phyloP scores from a whole-genome alignment of 2,329 filamentous ascomycete species.

The Hymenoscyphus infarciens region DNA sequence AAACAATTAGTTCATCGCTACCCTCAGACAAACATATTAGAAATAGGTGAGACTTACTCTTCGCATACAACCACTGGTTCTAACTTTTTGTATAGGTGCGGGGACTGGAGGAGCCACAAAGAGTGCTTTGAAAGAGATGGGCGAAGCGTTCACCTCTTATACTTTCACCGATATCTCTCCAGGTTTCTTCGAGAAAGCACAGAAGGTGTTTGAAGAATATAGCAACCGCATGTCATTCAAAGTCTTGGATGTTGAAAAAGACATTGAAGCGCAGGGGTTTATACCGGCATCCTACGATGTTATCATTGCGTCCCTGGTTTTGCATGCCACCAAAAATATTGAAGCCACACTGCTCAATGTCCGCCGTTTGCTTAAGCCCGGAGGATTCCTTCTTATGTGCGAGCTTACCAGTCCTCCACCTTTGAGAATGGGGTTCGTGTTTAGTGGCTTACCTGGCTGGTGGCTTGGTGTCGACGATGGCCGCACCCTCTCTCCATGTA shows the following conservation, averaged over 20 bases:
- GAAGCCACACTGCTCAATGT: slow-evolving; percentile 28
- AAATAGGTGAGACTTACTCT: neutral
- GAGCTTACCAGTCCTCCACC: slow-evolving; percentile 28
- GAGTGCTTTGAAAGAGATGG: slow-evolving; percentile 35
- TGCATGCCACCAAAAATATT: slow-evolving; percentile 26
- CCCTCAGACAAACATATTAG: slow-evolving; percentile 21
- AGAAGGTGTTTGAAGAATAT: slow-evolving; percentile 30
- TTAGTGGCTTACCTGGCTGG: slow-evolving; percentile 35
- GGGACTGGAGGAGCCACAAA: slow-evolving; percentile 40
- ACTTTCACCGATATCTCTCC: slow-evolving; percentile 45
- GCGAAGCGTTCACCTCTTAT: slow-evolving; percentile 37
- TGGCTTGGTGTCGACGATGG: slow-evolving; percentile 34
- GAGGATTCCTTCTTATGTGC: slow-evolving; percentile 30
- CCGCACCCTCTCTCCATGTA: slow-evolving; percentile 12
- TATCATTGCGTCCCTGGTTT: slow-evolving; percentile 25
- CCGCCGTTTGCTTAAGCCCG: slow-evolving; percentile 31
- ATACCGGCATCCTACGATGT: slow-evolving; percentile 22
- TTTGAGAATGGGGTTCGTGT: slow-evolving; percentile 27
- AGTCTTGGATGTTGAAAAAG: slow-evolving; percentile 26
- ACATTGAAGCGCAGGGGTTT: slow-evolving; percentile 22
- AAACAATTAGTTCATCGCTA: slow-evolving; percentile 33
- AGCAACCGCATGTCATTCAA: slow-evolving; percentile 29
- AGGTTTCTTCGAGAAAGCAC: slow-evolving; percentile 40
- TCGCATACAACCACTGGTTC: neutral
- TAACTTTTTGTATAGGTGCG: slow-evolving; percentile 5